Evolutionary conservation across 1,284 basidiomycete species (phyloP), one percentile per base, ranked within the genome.

Genomic region (Coniferiporia weirii): DNA sequence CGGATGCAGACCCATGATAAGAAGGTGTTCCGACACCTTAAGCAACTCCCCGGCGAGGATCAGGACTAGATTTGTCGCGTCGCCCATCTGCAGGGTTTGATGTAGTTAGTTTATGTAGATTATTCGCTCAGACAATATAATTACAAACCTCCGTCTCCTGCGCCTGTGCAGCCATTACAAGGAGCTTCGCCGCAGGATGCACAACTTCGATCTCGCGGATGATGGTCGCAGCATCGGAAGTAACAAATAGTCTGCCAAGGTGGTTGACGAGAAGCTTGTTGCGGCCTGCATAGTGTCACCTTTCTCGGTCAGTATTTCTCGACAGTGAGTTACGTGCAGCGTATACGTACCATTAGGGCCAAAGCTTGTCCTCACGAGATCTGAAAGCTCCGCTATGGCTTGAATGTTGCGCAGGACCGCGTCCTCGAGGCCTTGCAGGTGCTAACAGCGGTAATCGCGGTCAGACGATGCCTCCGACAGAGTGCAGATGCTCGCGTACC

Each of bases 181-280:
- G 78, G 9, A 99, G 79, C 74, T 98, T 99, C 34, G 95, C 97
- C 4, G 96, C 96, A 0, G 97, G 97, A 73, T 99, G 97, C 32
- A 98, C 93, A 53, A 99, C 94, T 71, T 99, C 97, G 71, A 98
- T 87, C 76, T 99, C 97, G 64, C 91, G 85, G 70, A 99, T 95
- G 75, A 99, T 99, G 60, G 97, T 99, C 9, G 97, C 97, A 7
- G 97, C 96, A 82, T 99, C 97, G 52, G 93, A 97, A 34, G 97
- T 99, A 61, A 99, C 95, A 74, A 99, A 99, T 52, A 98, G 80
- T 70, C 87, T 84, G 59, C 95, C 95, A 48, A 99, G 80, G 74
- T 99, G 97, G 74, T 98, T 98, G 76, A 98, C 95, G 69, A 98
- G 78, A 62, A 98, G 86, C 74, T 97, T 98, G 75, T 97, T 98